These are phyloP conservation scores for Kwoniella sp. DNA, from an alignment of 768 basidiomycete species.

Conservation along the genomic window DNA sequence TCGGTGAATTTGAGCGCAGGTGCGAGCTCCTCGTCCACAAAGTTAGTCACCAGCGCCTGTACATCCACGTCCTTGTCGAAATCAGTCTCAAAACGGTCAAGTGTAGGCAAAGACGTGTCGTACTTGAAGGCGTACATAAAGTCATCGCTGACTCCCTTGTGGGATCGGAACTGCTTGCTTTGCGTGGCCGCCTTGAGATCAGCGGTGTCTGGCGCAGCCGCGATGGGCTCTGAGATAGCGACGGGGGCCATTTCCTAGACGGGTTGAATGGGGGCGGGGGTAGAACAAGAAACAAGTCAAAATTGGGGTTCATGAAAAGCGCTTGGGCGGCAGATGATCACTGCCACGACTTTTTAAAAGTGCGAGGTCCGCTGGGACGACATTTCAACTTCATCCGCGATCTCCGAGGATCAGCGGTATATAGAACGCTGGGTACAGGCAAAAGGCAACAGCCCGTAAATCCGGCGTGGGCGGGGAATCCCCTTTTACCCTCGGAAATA, in stretches of 20 bases:
- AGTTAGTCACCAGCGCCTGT: neutral
- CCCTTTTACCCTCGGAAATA: no score
- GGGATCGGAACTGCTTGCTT: neutral
- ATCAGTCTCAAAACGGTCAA: constrained; percentile 9
- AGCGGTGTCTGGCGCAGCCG: neutral
- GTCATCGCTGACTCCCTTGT: constrained; percentile 10
- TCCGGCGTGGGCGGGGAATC: no score
- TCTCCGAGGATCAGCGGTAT: no score
- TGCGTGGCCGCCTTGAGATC: neutral
- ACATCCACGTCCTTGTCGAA: constrained; percentile 2
- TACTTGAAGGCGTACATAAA: constrained; percentile 34
- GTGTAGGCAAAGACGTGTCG: constrained; percentile 18
- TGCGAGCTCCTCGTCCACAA: neutral
- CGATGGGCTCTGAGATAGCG: constrained; percentile 1
- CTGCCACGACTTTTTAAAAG: no score
- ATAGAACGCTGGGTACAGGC: no score
- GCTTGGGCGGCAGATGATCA: no score
- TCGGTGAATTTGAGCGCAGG: constrained; percentile 6
- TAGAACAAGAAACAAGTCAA: no score
- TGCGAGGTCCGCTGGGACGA: no score
- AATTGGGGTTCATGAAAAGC: no score
- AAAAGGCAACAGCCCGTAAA: no score
- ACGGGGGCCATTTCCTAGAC: constrained; percentile 9
- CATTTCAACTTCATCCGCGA: no score
- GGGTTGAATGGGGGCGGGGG: no score